Evolutionary conservation across 306 rosid genomes (phyloP).

Genomic region (Sphenostylis stenocarpa): DNA sequence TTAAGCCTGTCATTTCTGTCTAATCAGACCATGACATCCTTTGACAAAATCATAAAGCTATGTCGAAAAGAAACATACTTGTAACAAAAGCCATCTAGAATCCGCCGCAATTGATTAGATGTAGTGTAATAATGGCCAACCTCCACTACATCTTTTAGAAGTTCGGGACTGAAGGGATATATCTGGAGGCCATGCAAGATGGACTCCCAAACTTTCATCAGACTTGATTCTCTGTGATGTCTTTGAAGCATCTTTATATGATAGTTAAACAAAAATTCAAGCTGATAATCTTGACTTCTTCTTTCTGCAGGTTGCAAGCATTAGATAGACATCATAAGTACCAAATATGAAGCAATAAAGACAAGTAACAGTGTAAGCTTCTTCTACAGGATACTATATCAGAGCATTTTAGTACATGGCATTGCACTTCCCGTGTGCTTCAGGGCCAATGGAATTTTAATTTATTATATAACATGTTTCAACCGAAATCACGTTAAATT

Average conservation of each 20-base stretch:
- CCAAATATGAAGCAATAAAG: slow-evolving; percentile 27
- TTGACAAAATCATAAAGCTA: not conserved
- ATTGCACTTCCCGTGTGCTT: not conserved
- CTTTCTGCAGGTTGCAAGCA: slow-evolving; percentile 65
- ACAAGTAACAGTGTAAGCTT: not conserved
- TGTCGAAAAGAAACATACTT: slow-evolving; percentile 56
- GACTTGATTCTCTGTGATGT: slow-evolving; percentile 55
- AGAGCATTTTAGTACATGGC: slow-evolving; percentile 1
- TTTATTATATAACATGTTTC: slow-evolving; percentile 17
- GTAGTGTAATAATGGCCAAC: slow-evolving; percentile 72
- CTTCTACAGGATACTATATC: slow-evolving; percentile 2
- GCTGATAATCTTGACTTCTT: slow-evolving; percentile 72
- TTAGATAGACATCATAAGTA: slow-evolving; percentile 29
- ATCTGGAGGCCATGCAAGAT: slow-evolving; percentile 76
- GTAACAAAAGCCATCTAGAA: slow-evolving; percentile 68
- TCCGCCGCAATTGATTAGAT: slow-evolving; percentile 73
- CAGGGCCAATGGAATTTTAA: not conserved
- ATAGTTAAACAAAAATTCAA: slow-evolving; percentile 76
- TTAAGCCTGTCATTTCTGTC: too few relatives aligned
- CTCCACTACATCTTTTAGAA: slow-evolving; percentile 63
- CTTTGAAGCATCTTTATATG: slow-evolving; percentile 76
- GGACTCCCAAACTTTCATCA: slow-evolving; percentile 74
- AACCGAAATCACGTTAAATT: not conserved
- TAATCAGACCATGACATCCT: not conserved
- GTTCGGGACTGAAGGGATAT: slow-evolving; percentile 81